Evolutionary conservation across 208 protist species (phyloP).

Genomic region (Leishmania major): DNA sequence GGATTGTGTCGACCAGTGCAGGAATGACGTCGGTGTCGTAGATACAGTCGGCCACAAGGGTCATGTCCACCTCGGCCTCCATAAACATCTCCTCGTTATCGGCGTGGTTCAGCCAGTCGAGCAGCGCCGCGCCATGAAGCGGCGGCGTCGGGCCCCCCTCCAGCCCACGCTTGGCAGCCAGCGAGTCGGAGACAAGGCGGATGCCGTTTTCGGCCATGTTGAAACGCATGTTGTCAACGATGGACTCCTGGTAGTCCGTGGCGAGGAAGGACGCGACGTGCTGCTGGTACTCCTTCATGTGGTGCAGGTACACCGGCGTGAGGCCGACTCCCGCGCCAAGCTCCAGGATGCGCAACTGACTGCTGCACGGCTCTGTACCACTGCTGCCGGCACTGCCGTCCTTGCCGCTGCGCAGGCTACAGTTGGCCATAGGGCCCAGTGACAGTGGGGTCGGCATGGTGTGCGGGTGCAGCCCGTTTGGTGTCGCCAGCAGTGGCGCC

Average conservation of each 20-base stretch:
- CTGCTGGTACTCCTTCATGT: slow-evolving; percentile 35
- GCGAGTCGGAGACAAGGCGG: slow-evolving; percentile 23
- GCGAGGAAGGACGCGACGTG: slow-evolving; percentile 46
- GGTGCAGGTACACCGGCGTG: slow-evolving; percentile 59
- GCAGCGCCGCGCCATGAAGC: slow-evolving; percentile 43
- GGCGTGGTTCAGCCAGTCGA: slow-evolving; percentile 69
- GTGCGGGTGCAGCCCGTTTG: slow-evolving; percentile 8
- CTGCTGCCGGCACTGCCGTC: neutral
- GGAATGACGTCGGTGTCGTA: slow-evolving; percentile 74
- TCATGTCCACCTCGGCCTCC: slow-evolving; percentile 53
- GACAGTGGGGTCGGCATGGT: neutral
- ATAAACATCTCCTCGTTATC: slow-evolving; percentile 41
- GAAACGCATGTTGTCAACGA: slow-evolving; percentile 73
- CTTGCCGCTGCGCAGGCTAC: neutral
- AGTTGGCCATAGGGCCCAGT: neutral
- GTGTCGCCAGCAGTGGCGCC: neutral
- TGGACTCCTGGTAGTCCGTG: slow-evolving; percentile 73
- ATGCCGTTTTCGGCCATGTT: slow-evolving; percentile 61
- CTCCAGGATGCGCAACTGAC: slow-evolving; percentile 67
- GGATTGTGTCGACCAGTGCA: slow-evolving; percentile 57
- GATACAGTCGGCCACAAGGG: slow-evolving; percentile 82
- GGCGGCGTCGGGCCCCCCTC: slow-evolving; percentile 30
- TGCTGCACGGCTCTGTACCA: slow-evolving; percentile 9
- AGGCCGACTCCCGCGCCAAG: slow-evolving; percentile 80
- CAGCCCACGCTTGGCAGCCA: slow-evolving; percentile 29